A percentile compares a stretch with the other conserved stretches of the same genome.
These are phyloP conservation scores for Rhizodiscina lignyota DNA, from an alignment of 495 filamentous ascomycete genomes.

Conservation along the genomic window DNA sequence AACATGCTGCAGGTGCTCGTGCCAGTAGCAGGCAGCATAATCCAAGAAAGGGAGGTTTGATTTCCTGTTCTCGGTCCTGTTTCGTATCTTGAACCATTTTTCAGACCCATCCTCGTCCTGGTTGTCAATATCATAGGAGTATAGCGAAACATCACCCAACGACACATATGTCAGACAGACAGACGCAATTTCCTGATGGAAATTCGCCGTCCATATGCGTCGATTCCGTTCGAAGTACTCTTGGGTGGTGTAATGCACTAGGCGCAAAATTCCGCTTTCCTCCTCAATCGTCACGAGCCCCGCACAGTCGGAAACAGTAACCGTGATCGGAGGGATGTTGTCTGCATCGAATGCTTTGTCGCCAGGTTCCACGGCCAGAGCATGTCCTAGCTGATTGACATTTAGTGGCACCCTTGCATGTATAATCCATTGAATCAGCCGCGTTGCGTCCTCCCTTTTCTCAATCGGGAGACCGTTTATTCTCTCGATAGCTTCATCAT, in stretches of 20 bases:
- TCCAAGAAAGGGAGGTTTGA: slow-evolving; percentile 17
- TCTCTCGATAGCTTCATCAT: slow-evolving; percentile 26
- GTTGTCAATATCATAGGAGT: too few relatives aligned
- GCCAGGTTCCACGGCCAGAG: slow-evolving; percentile 24
- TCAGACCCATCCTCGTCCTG: slow-evolving; percentile 10
- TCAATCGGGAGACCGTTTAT: slow-evolving; percentile 23
- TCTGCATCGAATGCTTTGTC: slow-evolving; percentile 1
- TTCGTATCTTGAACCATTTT: too few relatives aligned
- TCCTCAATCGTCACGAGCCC: slow-evolving; percentile 1
- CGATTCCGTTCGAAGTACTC: slow-evolving; percentile 30
- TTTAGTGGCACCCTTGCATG: slow-evolving; percentile 24
- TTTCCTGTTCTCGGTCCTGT: slow-evolving; percentile 10
- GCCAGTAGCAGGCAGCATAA: slow-evolving; percentile 28
- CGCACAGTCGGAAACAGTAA: slow-evolving; percentile 1
- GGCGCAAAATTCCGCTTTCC: slow-evolving; percentile 22
- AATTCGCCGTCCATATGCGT: slow-evolving; percentile 20
- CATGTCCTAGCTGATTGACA: slow-evolving; percentile 28
- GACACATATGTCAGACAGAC: slow-evolving; percentile 30
- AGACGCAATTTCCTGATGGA: slow-evolving; percentile 19
- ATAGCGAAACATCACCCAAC: slow-evolving; percentile 21
- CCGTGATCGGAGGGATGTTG: not conserved
- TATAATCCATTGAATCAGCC: slow-evolving; percentile 29
- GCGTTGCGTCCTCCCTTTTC: slow-evolving; percentile 17
- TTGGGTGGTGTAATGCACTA: slow-evolving; percentile 40
- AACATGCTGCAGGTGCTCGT: slow-evolving; percentile 18